phyloP scores from a whole-genome alignment of 2,329 filamentous ascomycete species.

The Paramyrothecium roridum region DNA sequence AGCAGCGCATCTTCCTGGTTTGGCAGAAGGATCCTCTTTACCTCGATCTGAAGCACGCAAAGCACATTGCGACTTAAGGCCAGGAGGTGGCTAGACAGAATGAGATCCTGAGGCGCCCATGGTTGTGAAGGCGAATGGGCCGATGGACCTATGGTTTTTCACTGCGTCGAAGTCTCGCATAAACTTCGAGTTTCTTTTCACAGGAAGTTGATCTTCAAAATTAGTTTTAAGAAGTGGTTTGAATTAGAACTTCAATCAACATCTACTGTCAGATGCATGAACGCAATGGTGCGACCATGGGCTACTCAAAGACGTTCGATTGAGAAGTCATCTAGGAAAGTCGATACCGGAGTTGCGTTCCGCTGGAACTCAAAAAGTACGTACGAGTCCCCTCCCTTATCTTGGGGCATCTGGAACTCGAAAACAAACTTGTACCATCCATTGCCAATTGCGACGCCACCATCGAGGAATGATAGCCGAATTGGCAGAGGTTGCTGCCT shows the following conservation, averaged over 20 bases:
- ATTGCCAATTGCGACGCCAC: neutral
- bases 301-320: neutral
- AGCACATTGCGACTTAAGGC: neutral
- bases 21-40: slow-evolving; percentile 15
- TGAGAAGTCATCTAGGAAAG: neutral
- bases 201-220: too few species aligned
- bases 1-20: slow-evolving; percentile 11
- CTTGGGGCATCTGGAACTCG: neutral
- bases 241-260: too few species aligned
- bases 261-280: too few species aligned
- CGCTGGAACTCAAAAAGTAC: neutral
- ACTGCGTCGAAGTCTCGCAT: too few species aligned
- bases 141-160: too few species aligned
- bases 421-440: neutral
- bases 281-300: too few species aligned
- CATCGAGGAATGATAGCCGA: neutral
- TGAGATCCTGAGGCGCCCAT: too few species aligned
- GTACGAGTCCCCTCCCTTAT: neutral
- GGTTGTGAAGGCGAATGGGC: too few species aligned
- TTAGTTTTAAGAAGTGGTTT: too few species aligned
- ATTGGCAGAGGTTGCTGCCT: neutral
- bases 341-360: neutral
- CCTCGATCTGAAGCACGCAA: neutral
- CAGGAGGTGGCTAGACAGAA: too few species aligned
- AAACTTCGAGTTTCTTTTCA: too few species aligned